Conservation (phyloP, 305 asterid genomes). For the Fraxinus paxiana region DNA sequence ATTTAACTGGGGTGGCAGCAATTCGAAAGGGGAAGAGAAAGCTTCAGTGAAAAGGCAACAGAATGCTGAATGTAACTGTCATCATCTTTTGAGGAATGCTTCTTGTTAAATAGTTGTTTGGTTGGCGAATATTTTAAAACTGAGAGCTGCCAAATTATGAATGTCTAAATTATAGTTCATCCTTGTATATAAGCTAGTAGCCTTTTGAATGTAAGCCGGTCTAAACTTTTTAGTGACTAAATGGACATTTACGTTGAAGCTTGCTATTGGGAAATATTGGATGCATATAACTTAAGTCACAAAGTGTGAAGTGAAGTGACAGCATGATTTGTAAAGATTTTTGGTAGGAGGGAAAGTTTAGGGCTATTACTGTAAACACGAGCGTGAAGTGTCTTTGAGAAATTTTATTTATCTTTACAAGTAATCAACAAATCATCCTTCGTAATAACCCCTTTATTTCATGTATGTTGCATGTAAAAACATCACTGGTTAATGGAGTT, state of each 20-base stretch:
- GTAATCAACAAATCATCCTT: too few relatives aligned
- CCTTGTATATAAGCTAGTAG: not conserved
- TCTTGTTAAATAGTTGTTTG: not conserved
- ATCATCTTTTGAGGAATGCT: not conserved
- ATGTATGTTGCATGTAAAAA: not conserved
- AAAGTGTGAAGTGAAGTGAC: not conserved
- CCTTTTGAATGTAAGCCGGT: not conserved
- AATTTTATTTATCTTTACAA: not conserved
- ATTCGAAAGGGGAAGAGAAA: constrained; percentile 70
- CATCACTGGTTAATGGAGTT: not conserved
- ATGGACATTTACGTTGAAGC: not conserved
- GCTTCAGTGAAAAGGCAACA: constrained; percentile 24
- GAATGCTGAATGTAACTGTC: not conserved
- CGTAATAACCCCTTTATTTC: not conserved
- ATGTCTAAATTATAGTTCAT: not conserved
- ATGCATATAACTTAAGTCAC: not conserved
- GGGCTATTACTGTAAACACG: not conserved
- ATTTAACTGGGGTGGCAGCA: constrained; percentile 28
- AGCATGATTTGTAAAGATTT: not conserved
- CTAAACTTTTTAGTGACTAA: not conserved
- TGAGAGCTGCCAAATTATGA: not conserved
- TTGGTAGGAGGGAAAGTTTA: not conserved
- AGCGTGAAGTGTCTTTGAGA: not conserved
- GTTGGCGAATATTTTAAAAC: not conserved
- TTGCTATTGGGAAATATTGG: not conserved